Percentiles rank a stretch among this genome's conserved stretches.
Conservation (phyloP, 331 rosid genomes). For the Telfairia occidentalis region DNA sequence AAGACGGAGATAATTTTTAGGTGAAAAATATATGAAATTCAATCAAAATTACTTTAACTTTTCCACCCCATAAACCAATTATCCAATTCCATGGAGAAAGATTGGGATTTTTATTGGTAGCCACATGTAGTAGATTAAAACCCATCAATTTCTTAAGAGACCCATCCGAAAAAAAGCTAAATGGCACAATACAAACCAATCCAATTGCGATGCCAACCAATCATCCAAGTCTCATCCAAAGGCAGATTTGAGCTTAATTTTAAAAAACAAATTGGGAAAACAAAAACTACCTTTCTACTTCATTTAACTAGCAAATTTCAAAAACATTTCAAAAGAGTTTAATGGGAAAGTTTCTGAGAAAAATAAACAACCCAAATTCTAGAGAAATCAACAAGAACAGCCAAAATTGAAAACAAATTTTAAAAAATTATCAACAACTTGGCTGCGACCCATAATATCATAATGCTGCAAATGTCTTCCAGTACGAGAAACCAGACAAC, state of each 20-base stretch:
- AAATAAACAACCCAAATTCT: neutral
- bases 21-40: neutral
- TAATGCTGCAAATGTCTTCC: slow-evolving; percentile 84
- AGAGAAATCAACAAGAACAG: neutral
- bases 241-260: neutral
- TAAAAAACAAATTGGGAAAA: neutral
- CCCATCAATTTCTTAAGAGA: neutral
- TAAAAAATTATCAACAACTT: slow-evolving; percentile 74
- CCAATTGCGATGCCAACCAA: neutral
- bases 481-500: slow-evolving; percentile 78
- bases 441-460: slow-evolving; percentile 63
- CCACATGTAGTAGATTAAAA: slow-evolving; percentile 2
- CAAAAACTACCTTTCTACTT: neutral
- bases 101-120: neutral
- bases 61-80: too few species aligned
- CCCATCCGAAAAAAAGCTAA: neutral
- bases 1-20: neutral
- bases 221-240: neutral
- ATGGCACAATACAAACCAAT: neutral
- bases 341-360: neutral
- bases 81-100: neutral
- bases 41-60: neutral
- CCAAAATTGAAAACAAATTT: neutral
- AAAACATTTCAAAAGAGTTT: neutral
- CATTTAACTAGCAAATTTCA: neutral